Conservation (phyloP, 495 filamentous ascomycete species). For the Aspergillus coremiiformis region DNA sequence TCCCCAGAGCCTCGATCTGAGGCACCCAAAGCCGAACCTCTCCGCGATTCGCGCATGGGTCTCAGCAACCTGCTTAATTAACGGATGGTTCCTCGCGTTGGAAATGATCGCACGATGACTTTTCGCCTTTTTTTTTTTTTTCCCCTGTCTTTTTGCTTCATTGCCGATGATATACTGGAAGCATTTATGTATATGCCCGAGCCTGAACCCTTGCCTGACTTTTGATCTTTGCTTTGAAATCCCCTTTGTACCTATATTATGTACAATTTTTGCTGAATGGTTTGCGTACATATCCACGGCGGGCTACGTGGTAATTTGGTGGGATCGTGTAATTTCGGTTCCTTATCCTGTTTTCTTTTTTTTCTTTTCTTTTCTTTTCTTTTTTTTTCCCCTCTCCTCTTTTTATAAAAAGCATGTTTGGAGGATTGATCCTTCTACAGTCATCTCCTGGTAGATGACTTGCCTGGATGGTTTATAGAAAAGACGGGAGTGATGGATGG, state of each 20-base stretch:
- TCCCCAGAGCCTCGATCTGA: constrained; percentile 8
- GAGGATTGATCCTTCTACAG: background rate
- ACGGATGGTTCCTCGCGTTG: constrained; percentile 5
- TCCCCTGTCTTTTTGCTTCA: constrained; percentile 9
- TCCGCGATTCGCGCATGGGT: constrained; percentile 42
- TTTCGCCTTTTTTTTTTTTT: constrained; percentile 17
- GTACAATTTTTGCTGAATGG: constrained; percentile 23
- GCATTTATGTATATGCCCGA: constrained; percentile 28
- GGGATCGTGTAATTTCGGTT: constrained; percentile 4
- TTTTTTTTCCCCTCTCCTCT: too few relatives aligned
- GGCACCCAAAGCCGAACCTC: constrained; percentile 17
- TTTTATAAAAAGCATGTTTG: background rate
- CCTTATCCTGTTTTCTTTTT: constrained; percentile 14
- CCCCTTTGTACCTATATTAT: constrained; percentile 34
- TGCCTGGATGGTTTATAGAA: constrained; percentile 6
- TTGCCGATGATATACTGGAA: constrained; percentile 13
- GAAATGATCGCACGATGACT: constrained; percentile 20
- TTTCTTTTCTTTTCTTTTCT: constrained; percentile 6
- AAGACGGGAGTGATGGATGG: constrained; percentile 7
- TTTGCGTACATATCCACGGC: constrained; percentile 11
- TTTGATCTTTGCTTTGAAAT: constrained; percentile 10
- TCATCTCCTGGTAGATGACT: constrained; percentile 3
- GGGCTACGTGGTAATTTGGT: constrained; percentile 12
- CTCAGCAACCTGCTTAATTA: constrained; percentile 35
- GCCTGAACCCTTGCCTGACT: constrained; percentile 13